A percentile compares a stretch with the other conserved stretches of the same genome.
phyloP scores from a whole-genome alignment of 805 yeast species.

The Metschnikowia dekortorum region DNA sequence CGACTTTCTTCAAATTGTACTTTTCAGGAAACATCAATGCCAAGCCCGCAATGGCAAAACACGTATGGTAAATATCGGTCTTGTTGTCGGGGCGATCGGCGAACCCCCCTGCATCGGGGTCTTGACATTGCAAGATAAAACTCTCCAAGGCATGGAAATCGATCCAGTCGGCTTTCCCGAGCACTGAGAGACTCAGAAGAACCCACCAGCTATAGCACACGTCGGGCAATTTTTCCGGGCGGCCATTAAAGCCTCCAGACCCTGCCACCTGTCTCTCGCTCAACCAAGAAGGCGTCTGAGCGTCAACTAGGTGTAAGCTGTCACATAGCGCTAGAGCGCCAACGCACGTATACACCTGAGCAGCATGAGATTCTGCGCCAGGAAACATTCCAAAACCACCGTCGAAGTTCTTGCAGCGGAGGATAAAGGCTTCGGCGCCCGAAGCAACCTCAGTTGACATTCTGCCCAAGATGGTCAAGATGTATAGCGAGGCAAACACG shows the following conservation, averaged over 20 bases:
- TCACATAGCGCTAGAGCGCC: slow-evolving; percentile 58
- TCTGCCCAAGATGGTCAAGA: slow-evolving; percentile 63
- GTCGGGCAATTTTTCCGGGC: slow-evolving; percentile 94
- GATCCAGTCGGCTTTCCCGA: slow-evolving; percentile 73
- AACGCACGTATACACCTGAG: slow-evolving; percentile 82
- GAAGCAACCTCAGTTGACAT: slow-evolving; percentile 52
- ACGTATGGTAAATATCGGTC: slow-evolving; percentile 89
- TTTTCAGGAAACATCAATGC: slow-evolving; percentile 63
- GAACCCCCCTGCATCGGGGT: slow-evolving; percentile 76
- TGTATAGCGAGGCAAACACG: slow-evolving; percentile 74
- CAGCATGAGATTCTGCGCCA: slow-evolving; percentile 93
- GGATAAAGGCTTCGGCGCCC: slow-evolving; percentile 62
- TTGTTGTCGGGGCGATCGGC: slow-evolving; percentile 89
- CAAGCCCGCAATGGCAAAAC: slow-evolving; percentile 85
- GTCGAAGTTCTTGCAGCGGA: slow-evolving; percentile 80
- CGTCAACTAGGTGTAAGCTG: slow-evolving; percentile 39
- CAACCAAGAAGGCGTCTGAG: slow-evolving; percentile 74
- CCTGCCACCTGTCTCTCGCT: slow-evolving; percentile 77
- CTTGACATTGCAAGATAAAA: slow-evolving; percentile 78
- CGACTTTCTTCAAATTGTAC: slow-evolving; percentile 53
- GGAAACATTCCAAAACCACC: slow-evolving; percentile 95
- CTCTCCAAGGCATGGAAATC: slow-evolving; percentile 53
- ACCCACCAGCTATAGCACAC: slow-evolving; percentile 99
- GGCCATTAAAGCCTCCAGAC: slow-evolving; percentile 90
- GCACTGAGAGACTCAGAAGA: slow-evolving; percentile 64